Base-by-base conservation (phyloP, 1,139 yeast genomes). In the Groenewaldozyma auringiensis region DNA sequence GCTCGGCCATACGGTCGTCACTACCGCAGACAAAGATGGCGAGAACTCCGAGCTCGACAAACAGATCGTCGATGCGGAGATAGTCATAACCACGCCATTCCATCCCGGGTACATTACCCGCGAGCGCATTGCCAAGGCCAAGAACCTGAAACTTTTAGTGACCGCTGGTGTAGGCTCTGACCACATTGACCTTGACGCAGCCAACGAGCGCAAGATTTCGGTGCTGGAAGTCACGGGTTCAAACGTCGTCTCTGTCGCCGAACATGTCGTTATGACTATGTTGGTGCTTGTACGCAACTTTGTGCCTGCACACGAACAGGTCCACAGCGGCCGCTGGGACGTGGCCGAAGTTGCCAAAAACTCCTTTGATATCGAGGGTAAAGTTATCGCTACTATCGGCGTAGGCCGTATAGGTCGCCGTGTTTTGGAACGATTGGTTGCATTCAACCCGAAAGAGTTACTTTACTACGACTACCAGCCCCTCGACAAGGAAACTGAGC, bases 161-260 rank as follows among this genome's bases (percentile, higher is more conserved):
- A 84, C 92, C 44, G 94, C 94, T 6, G 94, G 94, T 55, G 89
- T 84, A 50, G 94, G 94, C 4, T 80, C 87, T 11, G 94, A 84
- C 63, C 94, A 84, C 64, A 71, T 83, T 52, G 94, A 83, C 59
- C 72, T 84, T 58, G 73, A 74, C 54, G 85, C 85, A 54, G 87
- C 88, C 54, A 81, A 82, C 63, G 76, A 77, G 58, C 63, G 66
- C 47, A 68, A 72, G 52, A 76, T 84, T 58, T 74, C 83, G 16
- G 94, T 84, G 20, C 69, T 79, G 44, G 94, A 83, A 67, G 94
- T 83, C 46, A 84, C 94, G 32, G 94, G 94, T 3, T 81, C 89
- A 45, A 83, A 84, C 60, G 89, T 83, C 42, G 77, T 74, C 21
- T 81, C 89, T 3, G 94, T 84, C 39, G 89, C 94, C 8, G 94